Evolutionary conservation across 2,329 filamentous ascomycete genomes (phyloP).

Genomic region (Biscogniauxia marginata): DNA sequence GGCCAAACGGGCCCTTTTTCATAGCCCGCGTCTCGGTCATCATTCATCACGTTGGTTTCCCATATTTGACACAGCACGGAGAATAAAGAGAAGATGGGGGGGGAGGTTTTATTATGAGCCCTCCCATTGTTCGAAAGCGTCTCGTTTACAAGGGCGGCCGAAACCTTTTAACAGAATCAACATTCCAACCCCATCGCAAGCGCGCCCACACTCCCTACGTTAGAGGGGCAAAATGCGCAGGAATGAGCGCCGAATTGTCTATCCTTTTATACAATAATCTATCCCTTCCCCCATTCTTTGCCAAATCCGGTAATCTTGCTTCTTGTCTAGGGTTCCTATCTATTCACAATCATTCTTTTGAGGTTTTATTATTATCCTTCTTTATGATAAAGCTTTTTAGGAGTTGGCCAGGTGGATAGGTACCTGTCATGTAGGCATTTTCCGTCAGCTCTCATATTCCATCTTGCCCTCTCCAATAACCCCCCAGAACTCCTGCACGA

Average conservation of each 20-base stretch:
- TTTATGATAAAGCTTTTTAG: background rate
- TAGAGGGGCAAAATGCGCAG: constrained; percentile 1
- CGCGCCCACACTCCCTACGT: background rate
- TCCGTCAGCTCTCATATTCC: constrained; percentile 40
- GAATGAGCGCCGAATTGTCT: constrained; percentile 11
- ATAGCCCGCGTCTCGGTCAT: constrained; percentile 2
- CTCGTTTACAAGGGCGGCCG: constrained; percentile 5
- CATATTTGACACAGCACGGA: constrained; percentile 1
- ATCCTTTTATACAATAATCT: constrained; percentile 9
- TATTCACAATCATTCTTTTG: background rate
- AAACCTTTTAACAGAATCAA: constrained; percentile 8
- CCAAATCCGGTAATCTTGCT: constrained; percentile 9
- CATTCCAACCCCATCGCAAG: constrained; percentile 28
- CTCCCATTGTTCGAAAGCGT: constrained; percentile 14
- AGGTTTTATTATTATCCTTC: background rate
- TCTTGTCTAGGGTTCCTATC: background rate
- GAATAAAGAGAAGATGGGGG: background rate
- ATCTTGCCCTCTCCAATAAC: constrained; percentile 55
- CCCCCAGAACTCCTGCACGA: constrained; percentile 64
- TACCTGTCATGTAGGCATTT: background rate
- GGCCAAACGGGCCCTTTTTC: constrained; percentile 8
- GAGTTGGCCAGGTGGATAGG: background rate
- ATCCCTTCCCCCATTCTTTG: constrained; percentile 12
- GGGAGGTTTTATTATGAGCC: constrained; percentile 2
- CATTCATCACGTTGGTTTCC: constrained; percentile 5